These are phyloP conservation scores for Kodamaea kaohsiungensis DNA, from an alignment of 805 yeast species.

Conservation along the genomic window DNA sequence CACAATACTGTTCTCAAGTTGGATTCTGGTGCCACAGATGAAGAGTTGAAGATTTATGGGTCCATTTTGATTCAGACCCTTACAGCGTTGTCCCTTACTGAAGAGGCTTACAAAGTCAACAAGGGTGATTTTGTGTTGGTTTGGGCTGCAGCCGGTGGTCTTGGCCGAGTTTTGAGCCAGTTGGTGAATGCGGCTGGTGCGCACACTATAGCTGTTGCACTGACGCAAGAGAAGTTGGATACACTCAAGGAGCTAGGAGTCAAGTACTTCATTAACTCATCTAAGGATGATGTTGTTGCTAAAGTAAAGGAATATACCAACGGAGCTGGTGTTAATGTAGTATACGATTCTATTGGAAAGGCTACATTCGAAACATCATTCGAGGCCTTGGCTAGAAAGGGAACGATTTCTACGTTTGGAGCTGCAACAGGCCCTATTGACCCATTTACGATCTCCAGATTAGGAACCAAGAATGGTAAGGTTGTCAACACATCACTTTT, in stretches of 20 bases:
- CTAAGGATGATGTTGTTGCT: conserved; percentile 54
- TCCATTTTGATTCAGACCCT: conserved; percentile 69
- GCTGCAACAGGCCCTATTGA: conserved; percentile 85
- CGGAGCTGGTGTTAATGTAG: conserved; percentile 67
- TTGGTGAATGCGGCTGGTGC: conserved; percentile 66
- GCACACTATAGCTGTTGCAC: conserved; percentile 81
- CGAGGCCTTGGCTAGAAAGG: conserved; percentile 63
- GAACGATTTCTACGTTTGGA: conserved; percentile 76
- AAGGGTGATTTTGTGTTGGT: conserved; percentile 72
- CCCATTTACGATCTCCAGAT: conserved; percentile 53
- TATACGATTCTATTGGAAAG: conserved; percentile 77
- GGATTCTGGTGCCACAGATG: conserved; percentile 49
- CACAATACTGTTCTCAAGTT: conserved; percentile 46
- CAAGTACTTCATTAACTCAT: conserved; percentile 59
- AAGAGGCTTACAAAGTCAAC: conserved; percentile 66
- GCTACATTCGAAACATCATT: conserved; percentile 70
- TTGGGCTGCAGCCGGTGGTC: conserved; percentile 97
- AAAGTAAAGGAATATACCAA: conserved; percentile 60
- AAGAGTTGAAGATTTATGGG: conserved; percentile 55
- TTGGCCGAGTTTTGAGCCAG: conserved; percentile 73
- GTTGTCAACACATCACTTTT: conserved; percentile 61
- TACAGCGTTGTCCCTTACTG: conserved; percentile 72
- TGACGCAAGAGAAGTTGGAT: conserved; percentile 68
- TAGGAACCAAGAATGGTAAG: conserved; percentile 64
- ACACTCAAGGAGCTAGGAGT: conserved; percentile 77